Conservation (phyloP, 116 monocot species). For the Trichopus zeylanicus region DNA sequence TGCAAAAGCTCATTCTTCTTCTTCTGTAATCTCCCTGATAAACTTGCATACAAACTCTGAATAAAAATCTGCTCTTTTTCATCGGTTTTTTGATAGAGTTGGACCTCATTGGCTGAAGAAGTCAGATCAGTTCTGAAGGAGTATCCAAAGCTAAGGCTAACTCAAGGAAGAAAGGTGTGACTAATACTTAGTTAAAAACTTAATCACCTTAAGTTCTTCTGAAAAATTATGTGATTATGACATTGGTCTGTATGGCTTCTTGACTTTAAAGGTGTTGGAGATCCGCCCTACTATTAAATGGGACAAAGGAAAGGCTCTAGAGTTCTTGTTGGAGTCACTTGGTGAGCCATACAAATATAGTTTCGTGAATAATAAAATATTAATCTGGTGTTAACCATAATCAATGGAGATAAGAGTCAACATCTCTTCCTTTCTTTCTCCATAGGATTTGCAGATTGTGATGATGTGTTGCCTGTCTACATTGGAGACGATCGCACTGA, state of each 20-base stretch:
- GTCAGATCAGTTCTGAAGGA: constrained; percentile 51
- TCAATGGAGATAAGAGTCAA: neutral
- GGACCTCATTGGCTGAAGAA: constrained; percentile 46
- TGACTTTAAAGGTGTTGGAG: constrained; percentile 23
- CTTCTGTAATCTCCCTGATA: no score
- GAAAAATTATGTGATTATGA: neutral
- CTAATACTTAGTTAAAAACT: neutral
- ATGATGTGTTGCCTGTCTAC: constrained; percentile 57
- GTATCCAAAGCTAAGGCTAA: constrained; percentile 42
- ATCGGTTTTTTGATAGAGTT: constrained; percentile 21
- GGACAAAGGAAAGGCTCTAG: constrained; percentile 51
- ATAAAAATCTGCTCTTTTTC: no score
- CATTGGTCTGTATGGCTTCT: neutral
- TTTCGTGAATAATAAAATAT: neutral
- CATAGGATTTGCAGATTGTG: constrained; percentile 39
- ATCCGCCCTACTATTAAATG: constrained; percentile 46
- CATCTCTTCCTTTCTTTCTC: neutral
- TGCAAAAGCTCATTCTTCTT: no score
- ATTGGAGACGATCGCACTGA: constrained; percentile 80
- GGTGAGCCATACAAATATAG: constrained; percentile 31
- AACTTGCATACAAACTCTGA: no score
- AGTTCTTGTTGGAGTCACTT: constrained; percentile 42
- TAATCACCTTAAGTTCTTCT: no score
- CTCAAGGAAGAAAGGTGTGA: constrained; percentile 68
- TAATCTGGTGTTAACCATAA: neutral